Evolutionary conservation across 1,139 yeast species (phyloP).

Genomic region (Barnettozyma hawaiiensis): DNA sequence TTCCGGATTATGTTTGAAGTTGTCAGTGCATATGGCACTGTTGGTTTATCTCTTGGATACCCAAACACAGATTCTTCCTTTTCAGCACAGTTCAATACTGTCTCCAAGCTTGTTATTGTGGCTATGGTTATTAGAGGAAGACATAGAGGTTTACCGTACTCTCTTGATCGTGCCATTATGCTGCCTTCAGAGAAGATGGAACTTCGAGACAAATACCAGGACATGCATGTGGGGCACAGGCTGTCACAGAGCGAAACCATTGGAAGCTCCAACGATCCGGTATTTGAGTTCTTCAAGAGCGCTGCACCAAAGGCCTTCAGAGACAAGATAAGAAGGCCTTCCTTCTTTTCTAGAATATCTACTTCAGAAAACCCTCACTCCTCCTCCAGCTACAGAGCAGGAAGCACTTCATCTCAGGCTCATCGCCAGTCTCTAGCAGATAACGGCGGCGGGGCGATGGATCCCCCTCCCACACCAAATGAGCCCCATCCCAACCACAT

Average conservation of each 20-base stretch:
- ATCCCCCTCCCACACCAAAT: neutral
- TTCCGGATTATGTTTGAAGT: conserved; percentile 81
- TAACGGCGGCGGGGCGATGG: neutral
- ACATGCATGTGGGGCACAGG: conserved; percentile 39
- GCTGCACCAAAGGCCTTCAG: conserved; percentile 25
- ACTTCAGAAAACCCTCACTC: neutral
- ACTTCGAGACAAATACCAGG: conserved; percentile 63
- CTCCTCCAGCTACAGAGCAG: conserved; percentile 1
- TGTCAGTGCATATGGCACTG: conserved; percentile 94
- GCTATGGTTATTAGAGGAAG: conserved; percentile 93
- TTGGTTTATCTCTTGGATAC: conserved; percentile 84
- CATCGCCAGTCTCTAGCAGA: neutral
- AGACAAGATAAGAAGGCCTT: conserved; percentile 20
- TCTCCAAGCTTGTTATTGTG: conserved; percentile 79
- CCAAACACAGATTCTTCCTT: conserved; percentile 64
- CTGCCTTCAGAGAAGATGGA: conserved; percentile 69
- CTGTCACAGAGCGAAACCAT: conserved; percentile 20
- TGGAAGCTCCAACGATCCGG: conserved; percentile 23
- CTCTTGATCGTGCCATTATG: conserved; percentile 91
- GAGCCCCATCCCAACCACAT: neutral
- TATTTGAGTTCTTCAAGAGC: conserved; percentile 24
- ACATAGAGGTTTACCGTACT: conserved; percentile 93
- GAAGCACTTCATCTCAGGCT: conserved; percentile 1
- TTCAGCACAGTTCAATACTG: conserved; percentile 59
- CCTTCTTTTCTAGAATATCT: conserved; percentile 13